Base-by-base conservation (phyloP, 495 filamentous ascomycete genomes). In the Talaromyces stipitatus region DNA sequence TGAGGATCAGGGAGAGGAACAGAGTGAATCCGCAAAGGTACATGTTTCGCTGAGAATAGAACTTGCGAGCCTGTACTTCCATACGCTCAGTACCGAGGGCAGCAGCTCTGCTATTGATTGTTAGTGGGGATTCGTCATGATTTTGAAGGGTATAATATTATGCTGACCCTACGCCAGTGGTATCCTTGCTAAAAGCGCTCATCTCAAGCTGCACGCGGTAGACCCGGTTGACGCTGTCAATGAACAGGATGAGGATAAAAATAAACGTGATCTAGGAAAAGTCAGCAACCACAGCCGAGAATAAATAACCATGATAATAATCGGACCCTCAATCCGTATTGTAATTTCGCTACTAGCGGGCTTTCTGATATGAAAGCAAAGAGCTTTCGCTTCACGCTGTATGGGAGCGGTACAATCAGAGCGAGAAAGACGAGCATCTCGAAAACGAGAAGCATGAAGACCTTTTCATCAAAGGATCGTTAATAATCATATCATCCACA, bases 1-100 rank as follows among this genome's bases (percentile, higher is more conserved):
- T 97, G 67, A 98, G 90, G 74, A 98, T 97, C 45, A 98, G 79
- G 33, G 92, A 97, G 56, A 98, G 85, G 85, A 98, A 98, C 58
- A 97, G 87, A 0, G 94, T 98, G 80, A 98, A 98, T 64, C 94
- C 94, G 75, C 95, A 97, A 56, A 98, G 91, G 78, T 98, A 98
- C 95, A 98, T 97, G 84, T 98, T 98, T 68, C 94, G 92, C 77
- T 98, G 92, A 58, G 92, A 95, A 83, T 98, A 98, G 81, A 98
- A 98, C 73, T 97, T 97, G 79, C 94, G 92, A 58, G 94, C 94
- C 72, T 98, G 94, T 16, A 97, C 91, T 74, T 98, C 94, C 84
- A 95, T 90, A 60, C 94, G 91, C 69, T 96, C 94, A 71, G 88
- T 86, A 51, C 95, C 85, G 33, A 95, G 79, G 52, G 86, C 82